Evolutionary conservation across 768 basidiomycete genomes (phyloP).

Genomic region (Trametes gibbosa): DNA sequence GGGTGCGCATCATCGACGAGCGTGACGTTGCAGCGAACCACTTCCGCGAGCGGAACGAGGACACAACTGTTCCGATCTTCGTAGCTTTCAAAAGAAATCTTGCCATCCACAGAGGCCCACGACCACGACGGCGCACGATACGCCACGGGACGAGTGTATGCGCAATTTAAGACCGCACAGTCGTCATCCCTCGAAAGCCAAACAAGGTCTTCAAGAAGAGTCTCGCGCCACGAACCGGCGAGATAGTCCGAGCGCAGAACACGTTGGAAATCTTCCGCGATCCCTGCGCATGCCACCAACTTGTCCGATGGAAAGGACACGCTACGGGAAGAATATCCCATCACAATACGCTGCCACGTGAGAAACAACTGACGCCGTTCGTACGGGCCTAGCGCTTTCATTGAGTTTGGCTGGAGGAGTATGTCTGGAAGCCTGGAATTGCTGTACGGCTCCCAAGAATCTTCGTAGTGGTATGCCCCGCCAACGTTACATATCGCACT

Average conservation of each 20-base stretch:
- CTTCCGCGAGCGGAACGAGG: not conserved
- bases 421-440: not conserved
- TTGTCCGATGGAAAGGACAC: conserved; percentile 9
- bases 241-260: conserved; percentile 6
- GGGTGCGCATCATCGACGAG: not conserved
- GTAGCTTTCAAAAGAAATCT: not conserved
- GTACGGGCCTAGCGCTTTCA: not conserved
- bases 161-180: not conserved
- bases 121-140: too few species aligned
- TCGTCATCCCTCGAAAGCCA: conserved; percentile 2
- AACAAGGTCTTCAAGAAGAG: conserved; percentile 4
- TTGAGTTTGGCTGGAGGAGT: not conserved
- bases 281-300: conserved; percentile 5
- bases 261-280: conserved; percentile 13
- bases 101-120: conserved; percentile 14
- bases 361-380: not conserved
- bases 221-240: conserved; percentile 6
- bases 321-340: conserved; percentile 3
- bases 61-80: not conserved
- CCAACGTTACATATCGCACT: not conserved
- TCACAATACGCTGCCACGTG: conserved; percentile 1
- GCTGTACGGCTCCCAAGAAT: too few species aligned
- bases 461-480: too few species aligned
- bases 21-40: not conserved
- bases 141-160: conserved; percentile 3